Percentiles rank a stretch among this genome's conserved stretches.
These are phyloP conservation scores for Penicillium subrubescens DNA, from an alignment of 495 filamentous ascomycete species.

Conservation along the genomic window DNA sequence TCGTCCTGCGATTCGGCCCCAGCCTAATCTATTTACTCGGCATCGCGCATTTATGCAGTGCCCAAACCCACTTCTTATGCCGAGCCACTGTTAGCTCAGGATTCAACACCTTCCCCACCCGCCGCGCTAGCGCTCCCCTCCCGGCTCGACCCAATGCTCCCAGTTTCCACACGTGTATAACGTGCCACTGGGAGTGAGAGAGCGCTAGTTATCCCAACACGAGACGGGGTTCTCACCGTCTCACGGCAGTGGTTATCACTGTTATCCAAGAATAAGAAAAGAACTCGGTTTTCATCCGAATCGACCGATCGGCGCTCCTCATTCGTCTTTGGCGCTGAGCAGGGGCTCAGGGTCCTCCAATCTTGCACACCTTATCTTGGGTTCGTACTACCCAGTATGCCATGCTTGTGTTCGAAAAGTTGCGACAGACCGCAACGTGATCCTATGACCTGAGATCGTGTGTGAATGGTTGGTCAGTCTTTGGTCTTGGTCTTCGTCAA, in stretches of 20 bases:
- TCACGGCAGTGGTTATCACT: not conserved
- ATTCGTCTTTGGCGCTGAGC: not conserved
- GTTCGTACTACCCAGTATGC: not conserved
- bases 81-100: not conserved
- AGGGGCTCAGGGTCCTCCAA: not conserved
- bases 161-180: not conserved
- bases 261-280: not conserved
- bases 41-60: not conserved
- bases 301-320: not conserved
- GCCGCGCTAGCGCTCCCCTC: not conserved
- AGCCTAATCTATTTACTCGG: not conserved
- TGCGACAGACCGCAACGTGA: not conserved
- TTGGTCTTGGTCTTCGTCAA: not conserved
- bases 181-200: not conserved
- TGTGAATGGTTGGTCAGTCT: not conserved
- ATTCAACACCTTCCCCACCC: not conserved
- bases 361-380: not conserved
- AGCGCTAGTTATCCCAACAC: not conserved
- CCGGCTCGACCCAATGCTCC: not conserved
- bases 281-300: not conserved
- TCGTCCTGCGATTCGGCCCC: not conserved
- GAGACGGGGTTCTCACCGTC: not conserved
- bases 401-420: not conserved
- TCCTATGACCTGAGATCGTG: not conserved
- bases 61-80: not conserved